Conservation (phyloP, 352 stramenopile species). For the Globisporangium echinulatum region DNA sequence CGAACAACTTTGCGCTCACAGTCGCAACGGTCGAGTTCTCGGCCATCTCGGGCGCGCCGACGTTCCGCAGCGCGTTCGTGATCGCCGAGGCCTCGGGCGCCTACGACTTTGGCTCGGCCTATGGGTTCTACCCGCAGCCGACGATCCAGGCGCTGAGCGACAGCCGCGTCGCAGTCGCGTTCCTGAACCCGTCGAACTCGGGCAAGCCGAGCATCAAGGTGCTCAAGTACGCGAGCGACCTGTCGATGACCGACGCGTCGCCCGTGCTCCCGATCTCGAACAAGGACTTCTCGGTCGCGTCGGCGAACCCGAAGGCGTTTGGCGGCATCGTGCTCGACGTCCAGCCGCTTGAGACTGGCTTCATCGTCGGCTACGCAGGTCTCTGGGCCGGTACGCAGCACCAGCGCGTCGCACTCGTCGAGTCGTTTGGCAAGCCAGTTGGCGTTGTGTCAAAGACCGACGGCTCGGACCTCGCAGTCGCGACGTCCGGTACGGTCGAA, state of each 20-base stretch:
- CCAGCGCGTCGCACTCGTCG: conserved; percentile 65
- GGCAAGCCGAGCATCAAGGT: conserved; percentile 75
- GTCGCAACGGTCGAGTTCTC: conserved; percentile 66
- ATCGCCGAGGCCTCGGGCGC: conserved; percentile 44
- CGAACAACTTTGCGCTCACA: conserved; percentile 74
- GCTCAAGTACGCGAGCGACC: conserved; percentile 53
- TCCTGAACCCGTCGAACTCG: conserved; percentile 69
- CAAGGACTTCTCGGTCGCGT: conserved; percentile 56
- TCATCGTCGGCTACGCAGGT: conserved; percentile 52
- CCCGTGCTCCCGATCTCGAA: conserved; percentile 64
- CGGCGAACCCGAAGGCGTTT: conserved; percentile 41
- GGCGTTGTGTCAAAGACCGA: conserved; percentile 60
- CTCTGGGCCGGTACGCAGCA: conserved; percentile 45
- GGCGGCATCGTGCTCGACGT: conserved; percentile 53
- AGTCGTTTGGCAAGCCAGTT: conserved; percentile 65
- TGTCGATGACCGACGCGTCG: conserved; percentile 43
- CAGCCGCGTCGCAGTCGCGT: conserved; percentile 53
- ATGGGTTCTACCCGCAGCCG: conserved; percentile 65
- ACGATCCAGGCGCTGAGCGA: conserved; percentile 42
- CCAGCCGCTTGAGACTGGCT: conserved; percentile 42
- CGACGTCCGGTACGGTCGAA: conserved; percentile 55
- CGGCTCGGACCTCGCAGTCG: conserved; percentile 44
- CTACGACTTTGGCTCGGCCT: conserved; percentile 63
- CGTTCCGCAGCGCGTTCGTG: conserved; percentile 70
- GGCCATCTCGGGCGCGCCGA: conserved; percentile 34